Evolutionary conservation across 352 stramenopile species (phyloP).

Genomic region (Phytophthora cryptogea): DNA sequence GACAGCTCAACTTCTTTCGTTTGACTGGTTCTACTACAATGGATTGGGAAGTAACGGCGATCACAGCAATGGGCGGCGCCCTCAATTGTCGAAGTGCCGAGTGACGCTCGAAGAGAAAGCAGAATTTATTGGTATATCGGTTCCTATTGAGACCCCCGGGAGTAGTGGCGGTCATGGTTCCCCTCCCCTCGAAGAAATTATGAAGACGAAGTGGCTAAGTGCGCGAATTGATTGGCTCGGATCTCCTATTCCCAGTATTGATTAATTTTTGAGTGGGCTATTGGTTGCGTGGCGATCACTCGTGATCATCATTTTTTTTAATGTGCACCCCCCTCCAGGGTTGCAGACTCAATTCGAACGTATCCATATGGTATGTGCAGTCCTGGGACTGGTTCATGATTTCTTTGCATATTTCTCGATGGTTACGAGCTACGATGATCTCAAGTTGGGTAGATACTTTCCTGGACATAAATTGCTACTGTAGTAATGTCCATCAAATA

Average conservation of each 20-base stretch:
- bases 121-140: constrained; percentile 72
- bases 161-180: constrained; percentile 50
- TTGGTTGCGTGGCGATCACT: not conserved
- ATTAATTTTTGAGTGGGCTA: constrained; percentile 33
- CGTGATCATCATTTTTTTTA: not conserved
- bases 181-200: constrained; percentile 70
- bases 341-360: not conserved
- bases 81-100: constrained; percentile 48
- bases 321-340: too few species aligned
- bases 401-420: too few species aligned
- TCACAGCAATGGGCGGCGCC: constrained; percentile 16
- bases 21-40: constrained; percentile 49
- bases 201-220: constrained; percentile 76
- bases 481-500: too few species aligned
- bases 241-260: constrained; percentile 45
- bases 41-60: constrained; percentile 18
- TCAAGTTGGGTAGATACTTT: too few species aligned
- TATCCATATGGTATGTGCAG: too few species aligned
- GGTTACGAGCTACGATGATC: too few species aligned
- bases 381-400: not conserved
- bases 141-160: constrained; percentile 53
- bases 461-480: too few species aligned
- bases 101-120: constrained; percentile 38
- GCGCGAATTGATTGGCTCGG: constrained; percentile 59
- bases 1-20: constrained; percentile 13